These are phyloP conservation scores for Rhazya stricta DNA, from an alignment of 257 asterid genomes.

Conservation along the genomic window DNA sequence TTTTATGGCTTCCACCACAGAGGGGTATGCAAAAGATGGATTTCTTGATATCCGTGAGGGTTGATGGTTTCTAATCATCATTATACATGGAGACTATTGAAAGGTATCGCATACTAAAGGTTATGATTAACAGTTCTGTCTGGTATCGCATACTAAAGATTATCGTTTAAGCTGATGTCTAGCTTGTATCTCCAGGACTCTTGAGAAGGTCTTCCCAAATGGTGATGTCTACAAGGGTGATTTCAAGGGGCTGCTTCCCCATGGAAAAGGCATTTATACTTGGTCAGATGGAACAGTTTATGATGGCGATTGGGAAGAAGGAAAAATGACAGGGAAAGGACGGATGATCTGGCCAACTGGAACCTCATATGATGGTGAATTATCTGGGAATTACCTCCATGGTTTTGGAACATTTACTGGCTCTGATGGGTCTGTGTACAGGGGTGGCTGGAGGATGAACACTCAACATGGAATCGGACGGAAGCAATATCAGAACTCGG, in stretches of 20 bases:
- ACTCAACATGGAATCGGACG: constrained; percentile 81
- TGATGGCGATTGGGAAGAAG: constrained; percentile 89
- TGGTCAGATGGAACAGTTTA: constrained; percentile 87
- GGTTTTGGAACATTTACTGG: constrained; percentile 72
- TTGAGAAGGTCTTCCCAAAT: constrained; percentile 54
- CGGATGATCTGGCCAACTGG: constrained; percentile 73
- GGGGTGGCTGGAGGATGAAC: constrained; percentile 88
- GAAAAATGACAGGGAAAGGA: constrained; percentile 94
- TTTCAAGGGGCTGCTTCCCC: constrained; percentile 51
- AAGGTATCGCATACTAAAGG: constrained; percentile 19
- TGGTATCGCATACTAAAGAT: neutral
- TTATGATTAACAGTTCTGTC: neutral
- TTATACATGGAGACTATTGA: constrained; percentile 21
- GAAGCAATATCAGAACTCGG: constrained; percentile 71
- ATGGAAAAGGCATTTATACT: constrained; percentile 74
- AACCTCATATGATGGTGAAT: constrained; percentile 79
- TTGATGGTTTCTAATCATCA: constrained; percentile 9
- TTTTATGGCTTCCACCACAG: constrained; percentile 11
- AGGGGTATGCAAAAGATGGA: constrained; percentile 4
- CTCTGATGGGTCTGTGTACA: constrained; percentile 72
- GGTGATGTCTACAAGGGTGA: constrained; percentile 73
- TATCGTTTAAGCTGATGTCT: constrained; percentile 10
- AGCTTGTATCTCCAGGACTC: constrained; percentile 38
- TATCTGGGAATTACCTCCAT: constrained; percentile 75
- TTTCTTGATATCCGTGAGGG: neutral